phyloP scores from a whole-genome alignment of 2,329 filamentous ascomycete species.

The Aspergillus fijiensis region DNA sequence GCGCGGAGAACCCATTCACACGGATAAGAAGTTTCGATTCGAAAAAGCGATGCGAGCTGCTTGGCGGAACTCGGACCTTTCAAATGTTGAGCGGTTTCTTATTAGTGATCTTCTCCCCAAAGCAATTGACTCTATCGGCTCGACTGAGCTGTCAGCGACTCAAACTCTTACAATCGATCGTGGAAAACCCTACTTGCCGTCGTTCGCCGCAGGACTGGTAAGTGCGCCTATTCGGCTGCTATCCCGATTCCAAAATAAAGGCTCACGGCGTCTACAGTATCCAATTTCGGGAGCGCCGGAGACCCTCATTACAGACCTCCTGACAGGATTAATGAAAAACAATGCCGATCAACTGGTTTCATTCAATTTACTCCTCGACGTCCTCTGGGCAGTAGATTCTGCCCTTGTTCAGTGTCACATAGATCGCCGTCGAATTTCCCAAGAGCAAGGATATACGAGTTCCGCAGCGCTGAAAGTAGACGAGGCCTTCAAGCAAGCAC shows the following conservation, averaged over 20 bases:
- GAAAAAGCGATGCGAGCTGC: slow-evolving; percentile 33
- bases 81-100: slow-evolving; percentile 33
- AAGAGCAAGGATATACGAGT: slow-evolving; percentile 22
- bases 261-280: slow-evolving; percentile 26
- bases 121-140: slow-evolving; percentile 29
- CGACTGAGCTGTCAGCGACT: slow-evolving; percentile 11
- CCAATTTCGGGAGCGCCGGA: slow-evolving; percentile 32
- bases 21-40: slow-evolving; percentile 31
- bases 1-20: slow-evolving; percentile 26
- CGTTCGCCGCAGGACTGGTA: slow-evolving; percentile 32
- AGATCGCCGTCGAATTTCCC: slow-evolving; percentile 28
- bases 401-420: slow-evolving; percentile 37
- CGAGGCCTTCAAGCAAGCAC: slow-evolving; percentile 18
- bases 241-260: not conserved
- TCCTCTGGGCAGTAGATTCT: slow-evolving; percentile 36
- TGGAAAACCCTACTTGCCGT: slow-evolving; percentile 27
- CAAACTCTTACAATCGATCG: slow-evolving; percentile 11
- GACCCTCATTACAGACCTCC: slow-evolving; percentile 21
- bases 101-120: slow-evolving; percentile 32
- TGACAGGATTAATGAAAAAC: slow-evolving; percentile 18
- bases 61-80: slow-evolving; percentile 35
- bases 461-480: slow-evolving; percentile 17
- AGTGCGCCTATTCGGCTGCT: slow-evolving; percentile 5
- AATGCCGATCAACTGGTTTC: slow-evolving; percentile 30
- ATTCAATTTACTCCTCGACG: slow-evolving; percentile 36